Conservation (phyloP, 2,329 filamentous ascomycete species). For the Tolypocladium guangdongense region DNA sequence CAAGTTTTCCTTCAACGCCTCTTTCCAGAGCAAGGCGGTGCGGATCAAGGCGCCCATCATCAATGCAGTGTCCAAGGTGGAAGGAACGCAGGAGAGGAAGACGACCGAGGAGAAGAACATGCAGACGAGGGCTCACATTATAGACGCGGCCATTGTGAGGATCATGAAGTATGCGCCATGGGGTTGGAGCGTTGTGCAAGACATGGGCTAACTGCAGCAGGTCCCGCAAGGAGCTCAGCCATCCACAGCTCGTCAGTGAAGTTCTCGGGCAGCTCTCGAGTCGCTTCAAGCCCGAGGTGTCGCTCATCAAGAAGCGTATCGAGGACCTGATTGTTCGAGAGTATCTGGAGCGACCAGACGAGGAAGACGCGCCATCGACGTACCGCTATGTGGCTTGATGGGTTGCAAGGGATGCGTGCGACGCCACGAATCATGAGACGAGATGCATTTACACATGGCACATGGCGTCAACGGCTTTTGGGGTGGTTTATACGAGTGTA, state of each 20-base stretch:
- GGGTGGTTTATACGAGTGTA: background rate
- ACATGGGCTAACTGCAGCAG: slow-evolving; percentile 25
- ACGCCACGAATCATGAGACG: background rate
- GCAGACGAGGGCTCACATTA: slow-evolving; percentile 56
- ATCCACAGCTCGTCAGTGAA: slow-evolving; percentile 60
- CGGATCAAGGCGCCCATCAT: slow-evolving; percentile 87
- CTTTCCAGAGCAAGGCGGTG: slow-evolving; percentile 71
- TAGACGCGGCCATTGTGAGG: slow-evolving; percentile 67
- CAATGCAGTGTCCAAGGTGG: slow-evolving; percentile 71
- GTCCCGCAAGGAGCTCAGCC: slow-evolving; percentile 61
- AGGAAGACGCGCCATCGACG: slow-evolving; percentile 50
- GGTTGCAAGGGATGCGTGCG: background rate
- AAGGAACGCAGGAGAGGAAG: slow-evolving; percentile 58
- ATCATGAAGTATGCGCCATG: slow-evolving; percentile 71
- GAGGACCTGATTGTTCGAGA: slow-evolving; percentile 68
- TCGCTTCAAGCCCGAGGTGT: slow-evolving; percentile 66
- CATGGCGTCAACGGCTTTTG: background rate
- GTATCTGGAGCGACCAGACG: slow-evolving; percentile 61
- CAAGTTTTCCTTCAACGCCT: slow-evolving; percentile 69
- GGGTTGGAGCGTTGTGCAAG: background rate
- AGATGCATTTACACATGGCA: background rate
- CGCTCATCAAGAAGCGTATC: slow-evolving; percentile 71
- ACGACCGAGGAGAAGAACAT: slow-evolving; percentile 68
- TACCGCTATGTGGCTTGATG: slow-evolving; percentile 62
- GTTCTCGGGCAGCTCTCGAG: slow-evolving; percentile 57